phyloP scores from a whole-genome alignment of 177 flowering plant species.

The Tripterygium wilfordii region DNA sequence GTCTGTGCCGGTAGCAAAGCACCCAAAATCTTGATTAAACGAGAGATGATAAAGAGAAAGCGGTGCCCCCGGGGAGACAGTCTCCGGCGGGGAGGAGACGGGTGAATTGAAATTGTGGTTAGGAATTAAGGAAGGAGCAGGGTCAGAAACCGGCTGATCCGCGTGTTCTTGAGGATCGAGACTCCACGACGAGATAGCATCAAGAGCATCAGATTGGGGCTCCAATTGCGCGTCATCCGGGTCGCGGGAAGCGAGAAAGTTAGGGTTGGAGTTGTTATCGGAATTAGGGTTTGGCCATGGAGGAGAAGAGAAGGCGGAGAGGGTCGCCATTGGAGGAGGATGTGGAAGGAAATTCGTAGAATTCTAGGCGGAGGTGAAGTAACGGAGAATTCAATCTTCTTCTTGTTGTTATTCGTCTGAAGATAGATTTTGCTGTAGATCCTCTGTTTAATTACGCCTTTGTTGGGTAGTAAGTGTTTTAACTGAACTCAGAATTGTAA shows the following conservation, averaged over 20 bases:
- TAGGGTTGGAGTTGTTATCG: conserved; percentile 16
- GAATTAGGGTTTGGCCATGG: too few species aligned
- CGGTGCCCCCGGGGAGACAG: neutral
- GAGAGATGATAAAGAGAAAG: conserved; percentile 43
- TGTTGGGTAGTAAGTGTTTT: too few species aligned
- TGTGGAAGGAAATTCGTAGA: neutral
- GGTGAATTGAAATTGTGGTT: conserved; percentile 1
- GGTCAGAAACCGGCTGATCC: conserved; percentile 1
- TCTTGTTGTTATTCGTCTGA: too few species aligned
- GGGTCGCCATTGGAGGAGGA: conserved; percentile 17
- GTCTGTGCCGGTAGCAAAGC: conserved; percentile 56
- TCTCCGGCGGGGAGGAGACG: conserved; percentile 1
- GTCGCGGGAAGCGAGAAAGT: conserved; percentile 2
- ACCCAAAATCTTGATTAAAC: conserved; percentile 64
- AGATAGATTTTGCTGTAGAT: too few species aligned
- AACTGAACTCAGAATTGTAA: too few species aligned
- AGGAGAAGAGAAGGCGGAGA: conserved; percentile 18
- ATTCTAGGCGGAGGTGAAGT: too few species aligned
- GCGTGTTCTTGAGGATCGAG: neutral
- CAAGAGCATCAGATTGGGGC: neutral
- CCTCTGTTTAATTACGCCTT: too few species aligned
- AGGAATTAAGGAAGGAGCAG: conserved; percentile 6
- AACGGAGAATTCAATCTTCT: too few species aligned
- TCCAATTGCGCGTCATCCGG: neutral
- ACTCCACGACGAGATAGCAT: conserved; percentile 5